Conservation (phyloP, 2,329 filamentous ascomycete genomes). For the Colletotrichum sublineola region DNA sequence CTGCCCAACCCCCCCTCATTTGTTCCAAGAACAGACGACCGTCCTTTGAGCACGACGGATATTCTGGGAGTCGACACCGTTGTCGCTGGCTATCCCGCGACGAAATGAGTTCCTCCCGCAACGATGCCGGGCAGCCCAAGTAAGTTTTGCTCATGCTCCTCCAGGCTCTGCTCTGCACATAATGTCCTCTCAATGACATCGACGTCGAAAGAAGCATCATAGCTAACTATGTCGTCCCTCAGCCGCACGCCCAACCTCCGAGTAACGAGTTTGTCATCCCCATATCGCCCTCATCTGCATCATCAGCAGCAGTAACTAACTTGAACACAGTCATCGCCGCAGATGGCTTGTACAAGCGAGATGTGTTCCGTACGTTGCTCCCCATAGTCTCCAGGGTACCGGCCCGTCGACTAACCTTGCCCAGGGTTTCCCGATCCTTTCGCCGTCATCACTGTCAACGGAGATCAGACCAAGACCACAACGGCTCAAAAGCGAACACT, state of each 20-base stretch:
- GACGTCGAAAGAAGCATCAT: background rate
- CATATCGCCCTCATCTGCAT: constrained; percentile 41
- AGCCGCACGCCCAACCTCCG: constrained; percentile 86
- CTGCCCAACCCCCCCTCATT: constrained; percentile 36
- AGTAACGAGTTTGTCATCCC: constrained; percentile 81
- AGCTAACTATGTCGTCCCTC: constrained; percentile 23
- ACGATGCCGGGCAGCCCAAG: constrained; percentile 54
- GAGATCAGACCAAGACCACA: constrained; percentile 98
- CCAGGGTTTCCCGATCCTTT: constrained; percentile 97
- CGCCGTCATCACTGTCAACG: constrained; percentile 95
- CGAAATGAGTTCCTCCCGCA: constrained; percentile 48
- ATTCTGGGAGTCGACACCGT: constrained; percentile 39
- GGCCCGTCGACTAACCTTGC: constrained; percentile 46
- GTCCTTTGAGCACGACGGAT: constrained; percentile 29
- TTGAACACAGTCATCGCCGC: constrained; percentile 87
- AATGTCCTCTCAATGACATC: background rate
- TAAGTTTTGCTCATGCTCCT: constrained; percentile 45
- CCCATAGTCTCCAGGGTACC: background rate
- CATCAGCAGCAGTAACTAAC: constrained; percentile 52
- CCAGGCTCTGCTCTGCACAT: background rate
- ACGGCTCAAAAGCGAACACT: constrained; percentile 96
- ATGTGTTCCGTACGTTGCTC: constrained; percentile 90
- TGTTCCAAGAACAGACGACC: constrained; percentile 30
- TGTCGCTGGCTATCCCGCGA: constrained; percentile 42
- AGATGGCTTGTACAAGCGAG: constrained; percentile 97